Evolutionary conservation across 257 asterid genomes (phyloP), one percentile per base, ranked within the genome.

Genomic region (Penstemon eatonii): DNA sequence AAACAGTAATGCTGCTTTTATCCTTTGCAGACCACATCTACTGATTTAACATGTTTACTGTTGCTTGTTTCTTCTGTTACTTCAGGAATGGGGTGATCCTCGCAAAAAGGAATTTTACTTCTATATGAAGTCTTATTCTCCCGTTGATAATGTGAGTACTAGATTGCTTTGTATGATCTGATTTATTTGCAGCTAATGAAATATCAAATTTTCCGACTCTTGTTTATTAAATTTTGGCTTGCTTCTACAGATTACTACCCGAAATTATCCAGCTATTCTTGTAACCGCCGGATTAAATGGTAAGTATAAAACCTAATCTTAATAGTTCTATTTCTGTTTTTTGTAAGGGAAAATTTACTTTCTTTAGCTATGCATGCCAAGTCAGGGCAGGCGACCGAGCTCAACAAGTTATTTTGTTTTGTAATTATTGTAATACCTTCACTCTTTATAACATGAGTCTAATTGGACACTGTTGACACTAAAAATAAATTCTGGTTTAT

Each of bases 61-160:
- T 11, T 69, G 63, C 71, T 67, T 73, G 53, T 66, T 71, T 42
- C 79, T 52, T 73, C 61, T 70, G 64, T 69, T 69, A 72, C 67
- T 73, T 70, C 89, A 93, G 99, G 99, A 93, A 83, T 90, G 97
- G 99, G 96, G 97, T 56, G 99, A 93, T 82, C 99, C 99, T 73
- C 94, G 97, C 41, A 79, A 86, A 75, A 89, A 93, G 70, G 96
- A 93, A 84, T 90, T 81, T 67, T 93, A 93, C 80, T 87, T 68
- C 81, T 88, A 87, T 75, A 88, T 93, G 91, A 90, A 90, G 84
- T 90, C 99, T 0, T 93, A 90, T 77, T 93, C 97, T 59, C 99
- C 97, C 36, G 92, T 93, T 60, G 97, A 93, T 79, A 90, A 93
- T 57, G 99, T 88, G 75, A 80, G 94, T 78, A 49, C 56, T 56